Evolutionary conservation across 1,139 yeast species (phyloP), one percentile per base, ranked within the genome.

Genomic region (Taphrina wiesneri): DNA sequence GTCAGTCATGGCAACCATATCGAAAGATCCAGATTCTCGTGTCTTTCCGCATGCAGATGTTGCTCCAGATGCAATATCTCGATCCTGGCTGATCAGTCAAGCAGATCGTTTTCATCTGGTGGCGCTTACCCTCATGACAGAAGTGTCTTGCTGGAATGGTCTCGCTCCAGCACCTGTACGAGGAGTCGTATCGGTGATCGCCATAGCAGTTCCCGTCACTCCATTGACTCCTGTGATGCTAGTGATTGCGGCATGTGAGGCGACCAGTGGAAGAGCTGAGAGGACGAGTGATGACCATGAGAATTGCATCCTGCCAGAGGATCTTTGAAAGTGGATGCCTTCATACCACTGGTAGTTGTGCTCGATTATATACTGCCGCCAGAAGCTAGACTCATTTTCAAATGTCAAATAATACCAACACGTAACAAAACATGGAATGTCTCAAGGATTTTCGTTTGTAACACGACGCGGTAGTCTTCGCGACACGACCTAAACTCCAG

Each of bases 11-110:
- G 56, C 64, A n/a, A 39, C 51, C 57, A 60, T 60, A 11, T 49
- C 56, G 52, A 60, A 41, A 28, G 57, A 43, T 13, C 64, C 64
- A 15, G 57, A 41, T 7, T 49, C 45, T 17, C 39, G 30, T 9
- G 64, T 60, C 51, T 60, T 60, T 6, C 64, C 64, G 17, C 64
- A 60, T 2, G 64, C 57, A 26, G 57, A 52, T 2, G 64, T 39
- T 6, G 56, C 57, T 6, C 64, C 64, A 5, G 52, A 49, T 26
- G 41, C 47, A 13, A 39, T 43, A 43, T 60, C 64, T 9, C 64
- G 56, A 26, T 49, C 51, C 54, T 49, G 21, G 1, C 9, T 15
- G 11, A 13, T 49, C 19, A 49, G 36, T 9, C 1, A 26, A 7
- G 19, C 54, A 9, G n/a, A 9, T 26, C 21, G 13, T 17, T 5